These are phyloP conservation scores for Blastobotrys ciferrii DNA, from an alignment of 1,139 yeast species.

Conservation along the genomic window DNA sequence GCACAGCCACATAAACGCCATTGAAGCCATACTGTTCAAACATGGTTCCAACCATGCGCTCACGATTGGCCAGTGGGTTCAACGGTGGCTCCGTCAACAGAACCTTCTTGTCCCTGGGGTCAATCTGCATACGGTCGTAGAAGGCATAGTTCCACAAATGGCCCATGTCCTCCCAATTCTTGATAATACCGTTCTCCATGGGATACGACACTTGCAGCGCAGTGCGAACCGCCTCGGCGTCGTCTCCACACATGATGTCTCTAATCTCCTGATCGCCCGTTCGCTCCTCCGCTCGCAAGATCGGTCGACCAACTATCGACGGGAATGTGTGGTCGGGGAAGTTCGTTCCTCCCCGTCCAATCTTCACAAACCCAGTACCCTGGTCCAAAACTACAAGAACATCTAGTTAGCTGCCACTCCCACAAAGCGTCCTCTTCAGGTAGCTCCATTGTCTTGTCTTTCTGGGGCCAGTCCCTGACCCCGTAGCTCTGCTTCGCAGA, in stretches of 20 bases:
- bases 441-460: too few species aligned
- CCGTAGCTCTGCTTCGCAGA: too few species aligned
- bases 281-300: constrained; percentile 93
- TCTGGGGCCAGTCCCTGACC: too few species aligned
- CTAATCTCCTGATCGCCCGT: constrained; percentile 54
- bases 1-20: constrained; percentile 97
- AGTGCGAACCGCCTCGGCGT: constrained; percentile 88
- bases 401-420: too few species aligned
- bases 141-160: constrained; percentile 98
- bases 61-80: constrained; percentile 98
- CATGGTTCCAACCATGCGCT: constrained; percentile 97
- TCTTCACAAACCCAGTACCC: constrained; percentile 90
- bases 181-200: constrained; percentile 97
- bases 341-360: constrained; percentile 95
- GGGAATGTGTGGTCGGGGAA: constrained; percentile 99
- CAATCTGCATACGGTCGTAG: constrained; percentile 80
- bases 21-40: constrained; percentile 93
- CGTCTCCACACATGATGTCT: constrained; percentile 97
- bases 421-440: too few species aligned
- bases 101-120: constrained; percentile 74
- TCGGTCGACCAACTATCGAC: constrained; percentile 96
- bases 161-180: constrained; percentile 98
- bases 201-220: constrained; percentile 91
- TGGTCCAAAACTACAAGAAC: constrained; percentile 76
- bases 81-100: constrained; percentile 95